phyloP scores from a whole-genome alignment of 352 stramenopile species.

The Globisporangium canariense region DNA sequence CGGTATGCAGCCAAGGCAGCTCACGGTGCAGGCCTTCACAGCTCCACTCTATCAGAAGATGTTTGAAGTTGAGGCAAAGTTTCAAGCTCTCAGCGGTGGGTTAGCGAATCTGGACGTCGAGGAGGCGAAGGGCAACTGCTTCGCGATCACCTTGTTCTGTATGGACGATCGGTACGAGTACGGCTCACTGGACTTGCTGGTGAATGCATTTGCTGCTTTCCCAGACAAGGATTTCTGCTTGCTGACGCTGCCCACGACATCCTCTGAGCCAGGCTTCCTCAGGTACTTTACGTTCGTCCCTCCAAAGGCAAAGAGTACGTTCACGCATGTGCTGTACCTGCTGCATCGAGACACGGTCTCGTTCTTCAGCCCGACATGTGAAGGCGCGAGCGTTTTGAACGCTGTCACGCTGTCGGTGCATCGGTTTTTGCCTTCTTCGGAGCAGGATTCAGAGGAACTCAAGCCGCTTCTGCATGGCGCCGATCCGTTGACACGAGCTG shows the following conservation, averaged over 20 bases:
- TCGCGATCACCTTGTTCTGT: constrained; percentile 63
- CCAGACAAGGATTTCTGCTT: constrained; percentile 51
- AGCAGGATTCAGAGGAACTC: constrained; percentile 16
- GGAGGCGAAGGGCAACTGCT: constrained; percentile 51
- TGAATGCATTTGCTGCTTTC: constrained; percentile 52
- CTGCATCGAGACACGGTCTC: constrained; percentile 54
- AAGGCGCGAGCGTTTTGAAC: constrained; percentile 26
- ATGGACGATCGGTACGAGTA: constrained; percentile 46
- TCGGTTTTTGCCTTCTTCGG: constrained; percentile 20
- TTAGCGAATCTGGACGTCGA: constrained; percentile 29
- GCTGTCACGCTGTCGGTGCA: constrained; percentile 35
- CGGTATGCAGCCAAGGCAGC: constrained; percentile 37
- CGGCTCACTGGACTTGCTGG: constrained; percentile 40
- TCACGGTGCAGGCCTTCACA: constrained; percentile 48
- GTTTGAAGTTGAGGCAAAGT: constrained; percentile 30
- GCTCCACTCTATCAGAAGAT: constrained; percentile 45
- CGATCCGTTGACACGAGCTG: constrained; percentile 28
- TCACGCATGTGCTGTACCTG: constrained; percentile 57
- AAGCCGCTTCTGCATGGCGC: constrained; percentile 19
- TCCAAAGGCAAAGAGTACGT: constrained; percentile 38
- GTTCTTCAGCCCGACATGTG: constrained; percentile 40
- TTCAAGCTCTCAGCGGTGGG: constrained; percentile 22
- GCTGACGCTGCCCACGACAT: constrained; percentile 48
- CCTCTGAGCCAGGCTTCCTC: constrained; percentile 45
- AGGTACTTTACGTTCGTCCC: constrained; percentile 40